Evolutionary conservation across 2,329 filamentous ascomycete genomes (phyloP), one percentile per base, ranked within the genome.

Genomic region (Fusarium globosum): DNA sequence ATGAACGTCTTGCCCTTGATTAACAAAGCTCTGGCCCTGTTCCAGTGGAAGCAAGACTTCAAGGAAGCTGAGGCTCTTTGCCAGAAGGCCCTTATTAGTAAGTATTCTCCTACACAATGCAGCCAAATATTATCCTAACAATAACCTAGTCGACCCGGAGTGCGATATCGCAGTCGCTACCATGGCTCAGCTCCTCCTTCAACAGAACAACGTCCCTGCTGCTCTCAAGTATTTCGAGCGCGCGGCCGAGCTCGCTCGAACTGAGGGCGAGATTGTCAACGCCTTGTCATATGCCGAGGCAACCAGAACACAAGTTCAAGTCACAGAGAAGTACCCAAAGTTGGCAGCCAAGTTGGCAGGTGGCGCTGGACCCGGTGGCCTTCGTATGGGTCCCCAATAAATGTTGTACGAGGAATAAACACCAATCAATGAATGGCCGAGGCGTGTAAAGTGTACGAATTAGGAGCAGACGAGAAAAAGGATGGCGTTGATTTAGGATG

Each of bases 31-130:
- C 89, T 99, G 35, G 95, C 96, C 18, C 88, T 98, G 52, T 98
- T 98, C 90, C 96, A 99, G 83, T 98, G 95, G 93, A 98, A 97
- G 88, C 93, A 97, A 79, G 96, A 98, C 84, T 98, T 97, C 81
- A 87, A 90, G 69, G 96, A 97, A 83, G 96, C 96, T 5, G 95
- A 99, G 87, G 94, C 96, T 84, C 88, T 99, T 59, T 99, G 96
- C 88, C 92, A 98, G 84, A 98, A 97, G 88, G 96, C 96, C 36
- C 88, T 99, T 57, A 97, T 98, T 80, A 97, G 95, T 97, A 89
- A 87, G 94, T 88, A 28, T 20, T 33, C 62, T 79, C 33, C 14
- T 28, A 21, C 11, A 20, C 15, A n/a, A 39, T 69, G 55, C 33
- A 61, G 36, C 28, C 42, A 49, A 63, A 26, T 13, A 28, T 53